Evolutionary conservation across 768 basidiomycete species (phyloP), one percentile per base, ranked within the genome.

Genomic region (Podaxis sp.): DNA sequence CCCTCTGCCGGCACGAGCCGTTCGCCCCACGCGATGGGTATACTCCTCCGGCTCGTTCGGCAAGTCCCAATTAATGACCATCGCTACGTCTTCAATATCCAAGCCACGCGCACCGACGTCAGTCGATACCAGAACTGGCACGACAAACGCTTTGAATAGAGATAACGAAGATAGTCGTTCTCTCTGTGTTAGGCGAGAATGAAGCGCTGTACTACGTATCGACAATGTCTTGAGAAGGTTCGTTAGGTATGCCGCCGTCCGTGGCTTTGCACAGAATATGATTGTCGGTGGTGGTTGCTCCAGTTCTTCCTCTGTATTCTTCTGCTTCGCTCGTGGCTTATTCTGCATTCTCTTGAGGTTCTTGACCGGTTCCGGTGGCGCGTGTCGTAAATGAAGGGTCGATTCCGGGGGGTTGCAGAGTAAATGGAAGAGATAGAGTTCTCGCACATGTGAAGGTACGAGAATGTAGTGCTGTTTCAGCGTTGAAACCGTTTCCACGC

Each of bases 11-110:
- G 90, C 92, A 68, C 95, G 87, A 33, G 95, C 95, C 24, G 95
- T 98, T 70, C 95, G 77, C 49, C 95, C 95, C 0, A 99, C 97
- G 22, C 97, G 85, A 77, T 99, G 97, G 1, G 94, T 92, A 71
- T 99, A 99, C 72, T 96, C 96, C 73, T 96, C 96, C 4, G 93
- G 83, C 71, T 89, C 88, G 12, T 83, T 80, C 13, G 97, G 97
- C 65, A 98, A 79, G 74, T 99, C 96, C 95, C 96, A 99, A 67
- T 99, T 99, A 62, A 99, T 82, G 19, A 99, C 94, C 80, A 98
- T 87, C 11, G 92, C 95, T 11, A 99, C 96, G 67, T 96, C 93
- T 64, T 94, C 94, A 61, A 99, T 96, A 76, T 99, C 97, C 63
- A 99, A 76, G 33, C 97, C 97, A 69, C 97, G 88, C 19, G 92